Evolutionary conservation across 1,284 basidiomycete genomes (phyloP).

Genomic region (Cryptococcus sp.): DNA sequence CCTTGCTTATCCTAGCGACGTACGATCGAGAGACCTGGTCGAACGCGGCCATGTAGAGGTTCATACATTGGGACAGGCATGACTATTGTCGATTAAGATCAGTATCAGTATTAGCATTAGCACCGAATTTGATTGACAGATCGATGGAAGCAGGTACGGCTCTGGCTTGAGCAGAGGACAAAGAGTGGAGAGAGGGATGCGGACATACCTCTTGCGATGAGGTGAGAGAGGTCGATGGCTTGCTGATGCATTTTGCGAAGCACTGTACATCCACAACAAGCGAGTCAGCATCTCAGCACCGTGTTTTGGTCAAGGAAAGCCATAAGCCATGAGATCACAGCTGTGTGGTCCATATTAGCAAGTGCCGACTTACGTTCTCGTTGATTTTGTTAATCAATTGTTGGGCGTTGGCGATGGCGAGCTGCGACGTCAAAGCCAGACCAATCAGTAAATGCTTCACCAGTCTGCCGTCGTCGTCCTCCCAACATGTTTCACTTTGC

Average conservation of each 20-base stretch:
- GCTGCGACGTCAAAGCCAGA: slow-evolving; percentile 14
- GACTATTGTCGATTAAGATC: slow-evolving; percentile 22
- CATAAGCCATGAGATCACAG: no score
- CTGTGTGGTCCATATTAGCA: not conserved
- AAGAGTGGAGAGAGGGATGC: not conserved
- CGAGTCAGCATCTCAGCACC: not conserved
- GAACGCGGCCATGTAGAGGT: slow-evolving; percentile 53
- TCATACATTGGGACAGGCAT: slow-evolving; percentile 52
- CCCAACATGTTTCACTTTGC: no score
- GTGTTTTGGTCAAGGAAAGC: no score
- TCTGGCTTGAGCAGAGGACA: not conserved
- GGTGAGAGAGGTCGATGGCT: slow-evolving; percentile 43
- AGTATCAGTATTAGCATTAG: slow-evolving; percentile 4
- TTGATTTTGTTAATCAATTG: slow-evolving; percentile 55
- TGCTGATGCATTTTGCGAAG: slow-evolving; percentile 51
- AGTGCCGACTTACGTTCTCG: slow-evolving; percentile 47
- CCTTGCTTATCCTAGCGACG: slow-evolving; percentile 47
- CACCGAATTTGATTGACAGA: not conserved
- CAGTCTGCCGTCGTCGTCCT: not conserved
- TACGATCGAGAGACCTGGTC: slow-evolving; percentile 53
- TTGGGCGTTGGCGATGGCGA: slow-evolving; percentile 53
- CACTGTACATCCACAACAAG: slow-evolving; percentile 34
- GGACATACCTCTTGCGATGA: slow-evolving; percentile 48
- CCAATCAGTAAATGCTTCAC: no score
- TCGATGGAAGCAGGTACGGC: not conserved